Conservation (phyloP, 1,284 basidiomycete genomes). For the Fomitiporia mediterranea region DNA sequence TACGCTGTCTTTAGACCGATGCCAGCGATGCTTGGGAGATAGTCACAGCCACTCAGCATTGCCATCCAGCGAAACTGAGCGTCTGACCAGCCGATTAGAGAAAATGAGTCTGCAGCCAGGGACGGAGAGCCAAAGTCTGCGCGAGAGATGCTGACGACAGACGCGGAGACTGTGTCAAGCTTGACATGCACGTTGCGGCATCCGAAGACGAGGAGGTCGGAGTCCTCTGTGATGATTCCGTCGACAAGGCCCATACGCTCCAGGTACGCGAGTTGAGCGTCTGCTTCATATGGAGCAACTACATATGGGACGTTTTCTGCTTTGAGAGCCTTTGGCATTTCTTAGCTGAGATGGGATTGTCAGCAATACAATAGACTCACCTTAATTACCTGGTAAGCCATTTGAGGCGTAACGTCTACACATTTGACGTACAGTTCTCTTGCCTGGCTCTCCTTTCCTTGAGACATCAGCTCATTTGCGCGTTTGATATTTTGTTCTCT, state of each 20-base stretch:
- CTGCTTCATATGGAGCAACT: conserved; percentile 98
- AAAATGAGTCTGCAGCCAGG: conserved; percentile 55
- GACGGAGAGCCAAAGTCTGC: conserved; percentile 69
- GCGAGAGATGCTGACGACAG: conserved; percentile 78
- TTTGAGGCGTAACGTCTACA: conserved; percentile 93
- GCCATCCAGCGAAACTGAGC: conserved; percentile 92
- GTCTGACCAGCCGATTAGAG: conserved; percentile 86
- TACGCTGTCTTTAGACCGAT: conserved; percentile 96
- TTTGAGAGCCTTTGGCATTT: conserved; percentile 60
- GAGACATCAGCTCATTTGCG: conserved; percentile 69
- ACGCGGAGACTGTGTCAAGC: conserved; percentile 69
- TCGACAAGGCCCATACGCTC: conserved; percentile 83
- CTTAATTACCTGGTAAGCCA: conserved; percentile 98
- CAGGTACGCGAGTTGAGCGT: conserved; percentile 93
- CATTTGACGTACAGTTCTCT: conserved; percentile 88
- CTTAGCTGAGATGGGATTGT: conserved; percentile 1
- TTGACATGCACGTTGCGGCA: conserved; percentile 87
- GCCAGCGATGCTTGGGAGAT: conserved; percentile 90
- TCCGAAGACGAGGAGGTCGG: conserved; percentile 96
- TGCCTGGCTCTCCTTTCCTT: conserved; percentile 78
- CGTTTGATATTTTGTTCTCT: conserved; percentile 63
- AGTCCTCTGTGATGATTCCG: conserved; percentile 96
- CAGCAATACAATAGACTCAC: conserved; percentile 35
- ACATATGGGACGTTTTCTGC: conserved; percentile 80
- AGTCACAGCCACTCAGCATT: conserved; percentile 97